Conservation (phyloP, 345 rosid genomes). For the Murraya koenigii region DNA sequence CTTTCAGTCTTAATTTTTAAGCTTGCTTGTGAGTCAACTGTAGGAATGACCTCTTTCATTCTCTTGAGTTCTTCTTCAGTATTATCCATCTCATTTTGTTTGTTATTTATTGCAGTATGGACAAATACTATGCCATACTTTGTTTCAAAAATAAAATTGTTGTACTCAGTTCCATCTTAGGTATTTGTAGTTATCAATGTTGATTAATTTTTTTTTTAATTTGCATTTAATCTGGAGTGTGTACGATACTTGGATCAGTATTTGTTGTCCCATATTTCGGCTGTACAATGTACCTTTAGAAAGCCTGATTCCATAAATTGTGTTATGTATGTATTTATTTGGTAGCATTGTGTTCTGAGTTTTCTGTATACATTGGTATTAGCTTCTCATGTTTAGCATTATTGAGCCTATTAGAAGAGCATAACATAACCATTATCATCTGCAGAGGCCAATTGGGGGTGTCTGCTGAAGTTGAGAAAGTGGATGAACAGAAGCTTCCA, state of each 20-base stretch:
- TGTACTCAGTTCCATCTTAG: not conserved
- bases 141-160: not conserved
- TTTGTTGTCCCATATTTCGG: not conserved
- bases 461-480: slow-evolving; percentile 31
- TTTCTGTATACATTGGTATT: not conserved
- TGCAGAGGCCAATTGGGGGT: slow-evolving; percentile 82
- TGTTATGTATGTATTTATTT: not conserved
- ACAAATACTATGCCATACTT: not conserved
- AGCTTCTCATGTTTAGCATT: not conserved
- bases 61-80: not conserved
- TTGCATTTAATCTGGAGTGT: not conserved
- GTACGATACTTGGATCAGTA: not conserved
- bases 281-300: not conserved
- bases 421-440: slow-evolving; percentile 8
- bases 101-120: not conserved
- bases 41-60: not conserved
- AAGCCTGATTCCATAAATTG: not conserved
- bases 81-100: not conserved
- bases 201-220: not conserved
- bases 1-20: not conserved
- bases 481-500: slow-evolving; percentile 35
- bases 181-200: not conserved
- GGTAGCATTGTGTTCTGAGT: not conserved
- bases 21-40: not conserved
- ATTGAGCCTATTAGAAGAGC: not conserved